Evolutionary conservation across 768 basidiomycete genomes (phyloP).

Genomic region (Russula ochroleuca): DNA sequence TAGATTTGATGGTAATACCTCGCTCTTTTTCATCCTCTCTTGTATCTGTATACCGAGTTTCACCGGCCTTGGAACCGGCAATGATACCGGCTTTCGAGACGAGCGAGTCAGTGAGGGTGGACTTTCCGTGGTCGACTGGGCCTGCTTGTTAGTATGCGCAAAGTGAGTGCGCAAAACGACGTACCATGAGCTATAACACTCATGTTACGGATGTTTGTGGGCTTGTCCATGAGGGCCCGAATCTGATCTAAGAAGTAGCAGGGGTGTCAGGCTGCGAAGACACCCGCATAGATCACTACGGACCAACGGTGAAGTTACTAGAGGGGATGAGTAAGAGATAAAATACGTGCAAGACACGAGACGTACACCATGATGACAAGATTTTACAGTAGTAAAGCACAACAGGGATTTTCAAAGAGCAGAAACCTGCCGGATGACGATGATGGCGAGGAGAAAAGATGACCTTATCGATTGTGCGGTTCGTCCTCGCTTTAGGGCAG

Average conservation of each 20-base stretch:
- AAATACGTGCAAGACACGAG: conserved; percentile 13
- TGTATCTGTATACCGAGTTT: conserved; percentile 96
- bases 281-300: conserved; percentile 9
- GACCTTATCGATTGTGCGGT: conserved; percentile 42
- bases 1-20: conserved; percentile 99
- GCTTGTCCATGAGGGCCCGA: conserved; percentile 80
- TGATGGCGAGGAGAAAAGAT: conserved; percentile 3
- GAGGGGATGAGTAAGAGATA: neutral
- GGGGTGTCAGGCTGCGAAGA: conserved; percentile 33
- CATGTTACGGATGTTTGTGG: conserved; percentile 94
- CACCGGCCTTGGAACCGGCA: conserved; percentile 89
- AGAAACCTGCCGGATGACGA: conserved; percentile 21
- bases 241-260: conserved; percentile 62
- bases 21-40: conserved; percentile 98
- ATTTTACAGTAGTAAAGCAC: conserved; percentile 36
- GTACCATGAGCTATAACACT: conserved; percentile 88
- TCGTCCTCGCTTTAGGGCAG: conserved; percentile 17
- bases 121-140: conserved; percentile 99
- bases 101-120: conserved; percentile 96
- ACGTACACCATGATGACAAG: conserved; percentile 82
- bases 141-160: conserved; percentile 16
- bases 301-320: conserved; percentile 29
- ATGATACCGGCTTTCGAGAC: conserved; percentile 99
- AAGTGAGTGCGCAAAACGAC: conserved; percentile 33
- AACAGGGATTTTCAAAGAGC: conserved; percentile 19